phyloP scores from a whole-genome alignment of 108 stramenopile species.

The Licmophora abbreviata region DNA sequence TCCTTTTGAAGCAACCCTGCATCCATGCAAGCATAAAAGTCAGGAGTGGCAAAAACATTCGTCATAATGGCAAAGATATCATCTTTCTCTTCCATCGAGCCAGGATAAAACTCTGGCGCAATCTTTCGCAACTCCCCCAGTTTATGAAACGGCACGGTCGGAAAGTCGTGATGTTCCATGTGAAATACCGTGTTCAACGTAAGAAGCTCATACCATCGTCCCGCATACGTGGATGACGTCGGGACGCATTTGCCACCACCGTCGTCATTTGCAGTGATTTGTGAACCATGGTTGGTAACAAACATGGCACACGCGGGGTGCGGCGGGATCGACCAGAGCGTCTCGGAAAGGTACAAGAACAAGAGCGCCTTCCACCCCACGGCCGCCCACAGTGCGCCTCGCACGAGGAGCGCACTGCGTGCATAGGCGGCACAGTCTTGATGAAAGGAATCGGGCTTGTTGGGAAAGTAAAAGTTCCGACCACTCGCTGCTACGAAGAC shows the following conservation, averaged over 20 bases:
- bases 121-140: slow-evolving; percentile 47
- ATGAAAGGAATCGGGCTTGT: slow-evolving; percentile 70
- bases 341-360: slow-evolving; percentile 63
- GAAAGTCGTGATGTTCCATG: slow-evolving; percentile 83
- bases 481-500: slow-evolving; percentile 54
- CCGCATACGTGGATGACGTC: slow-evolving; percentile 60
- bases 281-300: slow-evolving; percentile 66
- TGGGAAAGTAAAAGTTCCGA: slow-evolving; percentile 63
- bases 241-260: slow-evolving; percentile 30
- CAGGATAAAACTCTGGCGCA: slow-evolving; percentile 69
- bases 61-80: slow-evolving; percentile 47
- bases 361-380: slow-evolving; percentile 58
- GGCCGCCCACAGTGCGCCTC: slow-evolving; percentile 26
- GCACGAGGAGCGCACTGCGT: slow-evolving; percentile 37
- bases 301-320: slow-evolving; percentile 80
- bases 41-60: slow-evolving; percentile 52
- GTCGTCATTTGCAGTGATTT: slow-evolving; percentile 6
- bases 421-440: slow-evolving; percentile 53
- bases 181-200: slow-evolving; percentile 76
- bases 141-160: slow-evolving; percentile 62
- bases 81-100: slow-evolving; percentile 18
- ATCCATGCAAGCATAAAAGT: slow-evolving; percentile 81
- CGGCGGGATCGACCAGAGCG: slow-evolving; percentile 70
- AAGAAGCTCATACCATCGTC: slow-evolving; percentile 56
- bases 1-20: not conserved